Evolutionary conservation across 129 eudicot genomes (phyloP).

Genomic region (Escallonia rubra): DNA sequence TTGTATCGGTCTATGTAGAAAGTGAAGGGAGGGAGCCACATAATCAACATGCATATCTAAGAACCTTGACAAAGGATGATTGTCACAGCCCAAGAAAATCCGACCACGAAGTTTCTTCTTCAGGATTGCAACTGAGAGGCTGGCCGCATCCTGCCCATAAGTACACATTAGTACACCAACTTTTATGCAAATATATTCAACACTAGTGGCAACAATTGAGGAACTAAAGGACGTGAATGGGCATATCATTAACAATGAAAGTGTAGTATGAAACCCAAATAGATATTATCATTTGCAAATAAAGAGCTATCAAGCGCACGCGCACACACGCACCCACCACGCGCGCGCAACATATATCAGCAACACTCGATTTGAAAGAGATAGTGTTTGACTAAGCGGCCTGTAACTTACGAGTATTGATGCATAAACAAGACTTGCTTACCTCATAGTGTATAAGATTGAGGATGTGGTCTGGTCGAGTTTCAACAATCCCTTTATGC

Average conservation of each 20-base stretch:
- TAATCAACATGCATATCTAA: constrained; percentile 1
- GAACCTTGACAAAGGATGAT: constrained; percentile 91
- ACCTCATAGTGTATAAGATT: constrained; percentile 97
- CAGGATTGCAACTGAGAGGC: constrained; percentile 63
- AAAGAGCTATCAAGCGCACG: too few relatives aligned
- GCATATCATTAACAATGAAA: background rate
- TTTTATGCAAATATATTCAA: background rate
- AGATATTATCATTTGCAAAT: too few relatives aligned
- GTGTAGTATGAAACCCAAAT: too few relatives aligned
- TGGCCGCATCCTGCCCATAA: constrained; percentile 77
- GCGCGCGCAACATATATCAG: too few relatives aligned
- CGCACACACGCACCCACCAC: too few relatives aligned
- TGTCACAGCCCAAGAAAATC: constrained; percentile 82
- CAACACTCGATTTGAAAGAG: too few relatives aligned
- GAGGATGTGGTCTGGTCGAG: constrained; percentile 80
- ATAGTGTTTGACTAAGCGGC: too few relatives aligned
- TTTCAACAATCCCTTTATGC: constrained; percentile 56
- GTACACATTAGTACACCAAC: constrained; percentile 7
- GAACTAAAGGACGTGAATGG: background rate
- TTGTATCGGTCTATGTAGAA: background rate
- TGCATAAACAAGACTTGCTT: background rate
- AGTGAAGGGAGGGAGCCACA: background rate
- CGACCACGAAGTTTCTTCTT: constrained; percentile 67
- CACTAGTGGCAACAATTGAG: too few relatives aligned
- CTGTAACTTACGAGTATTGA: too few relatives aligned